Evolutionary conservation across 176 grass and related monocot genomes (phyloP).

Genomic region (Neostapfia colusana): DNA sequence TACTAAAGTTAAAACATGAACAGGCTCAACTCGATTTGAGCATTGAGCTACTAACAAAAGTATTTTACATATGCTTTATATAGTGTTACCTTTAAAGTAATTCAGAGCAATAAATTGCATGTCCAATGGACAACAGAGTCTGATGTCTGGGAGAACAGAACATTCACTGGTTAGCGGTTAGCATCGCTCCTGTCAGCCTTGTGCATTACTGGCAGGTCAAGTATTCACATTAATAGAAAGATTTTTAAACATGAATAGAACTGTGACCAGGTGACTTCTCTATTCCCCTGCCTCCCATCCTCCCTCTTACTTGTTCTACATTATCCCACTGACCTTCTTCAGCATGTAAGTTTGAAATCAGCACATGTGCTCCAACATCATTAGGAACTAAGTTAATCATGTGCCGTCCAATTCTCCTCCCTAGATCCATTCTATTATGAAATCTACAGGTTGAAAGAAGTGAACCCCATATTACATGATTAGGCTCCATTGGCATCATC

Average conservation of each 20-base stretch:
- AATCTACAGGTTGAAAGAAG: constrained; percentile 76
- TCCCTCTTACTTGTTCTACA: constrained; percentile 53
- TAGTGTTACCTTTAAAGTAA: not conserved
- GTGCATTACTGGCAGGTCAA: constrained; percentile 6
- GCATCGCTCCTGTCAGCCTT: not conserved
- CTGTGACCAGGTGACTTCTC: constrained; percentile 67
- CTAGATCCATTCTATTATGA: constrained; percentile 56
- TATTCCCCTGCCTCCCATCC: constrained; percentile 55
- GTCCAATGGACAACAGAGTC: not conserved
- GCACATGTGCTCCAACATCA: constrained; percentile 65
- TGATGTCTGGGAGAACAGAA: constrained; percentile 7
- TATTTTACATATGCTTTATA: not conserved
- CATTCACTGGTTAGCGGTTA: not conserved
- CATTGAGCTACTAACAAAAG: not conserved
- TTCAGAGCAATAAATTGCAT: constrained; percentile 3
- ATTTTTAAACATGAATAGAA: constrained; percentile 53
- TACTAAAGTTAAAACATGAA: not conserved
- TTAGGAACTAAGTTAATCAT: constrained; percentile 47
- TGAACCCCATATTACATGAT: constrained; percentile 74
- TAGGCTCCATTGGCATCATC: constrained; percentile 63
- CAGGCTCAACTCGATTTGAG: not conserved
- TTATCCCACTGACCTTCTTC: constrained; percentile 64
- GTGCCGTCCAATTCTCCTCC: constrained; percentile 40
- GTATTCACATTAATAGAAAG: not conserved
- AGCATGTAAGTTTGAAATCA: constrained; percentile 73